Base-by-base conservation (phyloP, 169 alveolate species). In the Plasmodium vinckei region DNA sequence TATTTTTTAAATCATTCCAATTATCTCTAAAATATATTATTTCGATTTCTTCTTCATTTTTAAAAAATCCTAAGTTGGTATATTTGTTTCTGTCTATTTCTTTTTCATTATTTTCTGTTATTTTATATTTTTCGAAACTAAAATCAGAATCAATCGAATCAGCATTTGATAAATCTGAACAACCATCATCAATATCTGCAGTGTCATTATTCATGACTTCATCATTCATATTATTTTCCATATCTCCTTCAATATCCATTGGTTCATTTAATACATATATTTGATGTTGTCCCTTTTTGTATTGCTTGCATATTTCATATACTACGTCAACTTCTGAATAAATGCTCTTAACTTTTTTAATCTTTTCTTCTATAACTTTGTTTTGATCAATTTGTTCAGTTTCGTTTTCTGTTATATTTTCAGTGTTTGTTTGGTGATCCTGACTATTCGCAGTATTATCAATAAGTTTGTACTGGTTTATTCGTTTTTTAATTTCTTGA, bases 1-100 rank as follows among this genome's bases (percentile, higher is more conserved):
- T 47, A 21, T 69, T 25, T 7, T 57, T 77, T 19, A 77, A 68
- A 33, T 77, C 88, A 7, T 64, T 77, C 65, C 10, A n/a, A 57
- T 51, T 47, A 57, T 77, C 65, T 51, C 42, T 63, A 64, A 5
- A n/a, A 42, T 77, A 63, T 63, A 77, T 64, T 44, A 63, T 17
- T 9, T 46, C 33, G 42, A 64, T 63, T 64, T 77, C 77, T 13
- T 46, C 7, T 51, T 5, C 21, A 63, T 25, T 51, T 39, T 65
- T 15, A 15, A 39, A 19, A 33, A 39, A 51, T 2, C 9, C 1
- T 10, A 15, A 9, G 13, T 15, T 19, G 10, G 19, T 57, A n/a
- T 57, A n/a, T 12, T 15, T 21, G 13, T 57, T 15, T 1, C 1
- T 17, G 19, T 17, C 19, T 12, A 12, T 12, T 17, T 15, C 12